These are phyloP conservation scores for Juglanconis oblonga DNA, from an alignment of 2,329 filamentous ascomycete species.

Conservation along the genomic window DNA sequence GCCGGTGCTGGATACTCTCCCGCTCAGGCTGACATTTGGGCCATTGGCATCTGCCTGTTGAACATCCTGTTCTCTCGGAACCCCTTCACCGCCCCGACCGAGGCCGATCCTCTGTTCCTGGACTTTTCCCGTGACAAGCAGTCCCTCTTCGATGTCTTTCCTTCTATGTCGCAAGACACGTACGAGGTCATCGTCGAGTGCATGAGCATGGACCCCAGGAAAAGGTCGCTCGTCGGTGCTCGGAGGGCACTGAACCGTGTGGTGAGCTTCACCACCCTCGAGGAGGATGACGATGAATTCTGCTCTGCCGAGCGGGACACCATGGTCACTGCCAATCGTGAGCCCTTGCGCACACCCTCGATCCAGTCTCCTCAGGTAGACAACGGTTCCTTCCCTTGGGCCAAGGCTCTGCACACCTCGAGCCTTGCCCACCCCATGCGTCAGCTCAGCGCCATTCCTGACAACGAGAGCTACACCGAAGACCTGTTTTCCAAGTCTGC, in stretches of 20 bases:
- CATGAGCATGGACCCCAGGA: constrained; percentile 85
- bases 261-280: constrained; percentile 88
- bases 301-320: constrained; percentile 77
- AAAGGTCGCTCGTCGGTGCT: constrained; percentile 76
- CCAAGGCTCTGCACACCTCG: constrained; percentile 79
- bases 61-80: constrained; percentile 97
- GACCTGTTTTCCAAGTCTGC: constrained; percentile 82
- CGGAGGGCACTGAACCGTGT: constrained; percentile 76
- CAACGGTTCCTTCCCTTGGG: constrained; percentile 88
- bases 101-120: constrained; percentile 87
- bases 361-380: constrained; percentile 84
- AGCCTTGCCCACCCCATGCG: constrained; percentile 64
- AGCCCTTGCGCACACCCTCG: constrained; percentile 92
- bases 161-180: constrained; percentile 97
- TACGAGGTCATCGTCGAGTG: constrained; percentile 90
- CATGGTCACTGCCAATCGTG: constrained; percentile 82
- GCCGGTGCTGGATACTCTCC: constrained; percentile 85
- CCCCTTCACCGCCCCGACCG: constrained; percentile 86
- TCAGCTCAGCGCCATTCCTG: constrained; percentile 83
- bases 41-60: constrained; percentile 91
- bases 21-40: constrained; percentile 92
- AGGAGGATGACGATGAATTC: constrained; percentile 91
- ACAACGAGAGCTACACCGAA: constrained; percentile 75
- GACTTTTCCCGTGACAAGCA: constrained; percentile 94
- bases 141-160: constrained; percentile 95